Evolutionary conservation across 106 monocot species (phyloP), one percentile per base, ranked within the genome.

Genomic region (Cymbidium sinense): DNA sequence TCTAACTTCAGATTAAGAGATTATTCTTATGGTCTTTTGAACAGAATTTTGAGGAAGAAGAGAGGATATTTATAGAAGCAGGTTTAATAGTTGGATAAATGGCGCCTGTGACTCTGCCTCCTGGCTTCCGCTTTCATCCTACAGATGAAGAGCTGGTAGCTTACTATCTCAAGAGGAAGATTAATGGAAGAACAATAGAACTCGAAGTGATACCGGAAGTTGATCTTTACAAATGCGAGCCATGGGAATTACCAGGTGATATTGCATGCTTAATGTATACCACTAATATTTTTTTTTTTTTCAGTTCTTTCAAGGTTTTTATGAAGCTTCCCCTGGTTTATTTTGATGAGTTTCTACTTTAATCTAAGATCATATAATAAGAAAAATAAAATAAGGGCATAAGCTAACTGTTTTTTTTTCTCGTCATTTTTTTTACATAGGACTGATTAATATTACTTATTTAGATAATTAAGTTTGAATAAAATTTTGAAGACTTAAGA

Each of bases 201-300:
- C 67, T 81, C 5, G 81, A 81, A 15, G 52, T 81, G 11, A 81
- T 81, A 33, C 76, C 76, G 9, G 81, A 81, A 39, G 76, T 81
- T 5, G 81, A 81, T 77, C 81, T 81, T 27, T 81, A 81, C 70
- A 81, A 81, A 54, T 81, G 81, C 25, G 81, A 81, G 54, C 81
- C 81, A 35, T 81, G 81, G 81, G 81, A 81, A 51, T 77, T 81
- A 41, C 76, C 81, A 70, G 81, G 81, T 81, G 17, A 33, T 62
- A 15, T 7, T 47, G 11, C 1, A 47, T 47, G 47, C 41, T 47
- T 25, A 25, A 61, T 61, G 21, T 4, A 61, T 25, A 54, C 54
- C 19, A 4, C 20, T n/a, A 4, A 39, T 51, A n/a, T n/a, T n/a
- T n/a, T n/a, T 2, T 12, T 51, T 11, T 51, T 7, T 51, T 51